Evolutionary conservation across 2,329 filamentous ascomycete genomes (phyloP), one percentile per base, ranked within the genome.

Genomic region (Alternaria hordeiaustralica): DNA sequence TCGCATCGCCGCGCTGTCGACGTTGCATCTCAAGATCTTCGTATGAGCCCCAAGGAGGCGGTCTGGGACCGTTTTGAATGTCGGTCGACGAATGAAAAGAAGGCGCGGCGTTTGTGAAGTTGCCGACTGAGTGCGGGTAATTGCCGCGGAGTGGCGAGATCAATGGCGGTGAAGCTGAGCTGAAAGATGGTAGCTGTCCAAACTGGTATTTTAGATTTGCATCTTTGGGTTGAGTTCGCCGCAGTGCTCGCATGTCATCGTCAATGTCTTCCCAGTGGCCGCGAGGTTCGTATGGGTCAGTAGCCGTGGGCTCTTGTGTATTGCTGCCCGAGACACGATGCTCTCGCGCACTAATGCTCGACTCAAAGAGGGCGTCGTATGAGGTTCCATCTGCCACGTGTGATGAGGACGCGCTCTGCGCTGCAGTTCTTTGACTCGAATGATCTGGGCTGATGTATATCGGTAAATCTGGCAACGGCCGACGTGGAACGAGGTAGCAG

Each of bases 21-120:
- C 66, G 59, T 43, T 65, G 63, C 15, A 51, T 44, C 8, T 67
- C 60, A 1, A 71, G 64, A 2, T 53, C 13, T 6, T 61, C 56
- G 15, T 67, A 64, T 1, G 64, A 65, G 9, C 63, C 68, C 69
- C 69, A 71, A 1, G 68, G 69, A 7, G 69, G 69, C 2, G 57
- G 56, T 5, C 66, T 63, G 1, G 67, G 67, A 5, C 67, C 69
- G 5, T 46, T 47, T 12, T 63, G 67, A 2, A 47, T 23, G 3
- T 61, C 45, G 2, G 43, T n/a, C 12, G 49, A 59, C 6, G 50
- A 36, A n/a, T 53, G 8, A 5, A 20, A 26, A 3, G 44, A 51
- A 4, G 51, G 26, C n/a, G 44, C 9, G 5, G 33, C 26, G 20
- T 56, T 44, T 57, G 20, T 12, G 10, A 3, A 20, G 33, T 6